Evolutionary conservation across 2,329 filamentous ascomycete genomes (phyloP), one percentile per base, ranked within the genome.

Genomic region (Tolypocladium guangdongense): DNA sequence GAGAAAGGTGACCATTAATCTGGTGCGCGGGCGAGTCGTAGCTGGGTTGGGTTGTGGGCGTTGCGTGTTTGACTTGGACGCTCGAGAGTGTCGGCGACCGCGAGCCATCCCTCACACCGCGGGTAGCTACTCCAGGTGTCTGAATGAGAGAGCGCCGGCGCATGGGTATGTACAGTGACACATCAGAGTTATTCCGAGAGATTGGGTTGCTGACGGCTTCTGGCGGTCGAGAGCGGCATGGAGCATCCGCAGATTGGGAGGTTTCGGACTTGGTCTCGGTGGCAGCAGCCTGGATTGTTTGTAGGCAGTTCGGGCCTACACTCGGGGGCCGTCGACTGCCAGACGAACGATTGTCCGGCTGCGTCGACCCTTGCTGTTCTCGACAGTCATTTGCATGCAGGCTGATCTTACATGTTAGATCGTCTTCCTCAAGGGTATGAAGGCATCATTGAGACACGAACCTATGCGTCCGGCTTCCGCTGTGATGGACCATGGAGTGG

Each of bases 111-210:
- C 57, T 56, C 57, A 66, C 54, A 10, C 65, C 55, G 54, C 75
- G 71, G 8, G 77, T 79, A 8, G 77, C 77, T 24, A 79, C 67
- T 12, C 77, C 77, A 0, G 77, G 76, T 0, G 70, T 75, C 54
- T 74, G 74, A 14, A 75, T 66, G 37, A 78, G 60, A 3, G 76
- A 78, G 11, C 75, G 71, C 41, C 76, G 69, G 20, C 76, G 71
- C 54, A 75, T 68, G 6, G 76, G 74, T 32, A 73, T 72, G 57
- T 74, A 77, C 12, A 77, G 58, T 5, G 51, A 36, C 14, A 32
- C 32, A 4, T 30, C 49, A 7, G 41, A 35, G 16, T 30, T 37
- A n/a, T 7, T 39, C 5, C 18, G 50, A 3, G 14, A 5, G 30
- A 27, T 30, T 30, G 38, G 33, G 33, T 33, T 39, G 37, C 50